Base-by-base conservation (phyloP, 2,329 filamentous ascomycete genomes). In the Ophiostoma perfectum region DNA sequence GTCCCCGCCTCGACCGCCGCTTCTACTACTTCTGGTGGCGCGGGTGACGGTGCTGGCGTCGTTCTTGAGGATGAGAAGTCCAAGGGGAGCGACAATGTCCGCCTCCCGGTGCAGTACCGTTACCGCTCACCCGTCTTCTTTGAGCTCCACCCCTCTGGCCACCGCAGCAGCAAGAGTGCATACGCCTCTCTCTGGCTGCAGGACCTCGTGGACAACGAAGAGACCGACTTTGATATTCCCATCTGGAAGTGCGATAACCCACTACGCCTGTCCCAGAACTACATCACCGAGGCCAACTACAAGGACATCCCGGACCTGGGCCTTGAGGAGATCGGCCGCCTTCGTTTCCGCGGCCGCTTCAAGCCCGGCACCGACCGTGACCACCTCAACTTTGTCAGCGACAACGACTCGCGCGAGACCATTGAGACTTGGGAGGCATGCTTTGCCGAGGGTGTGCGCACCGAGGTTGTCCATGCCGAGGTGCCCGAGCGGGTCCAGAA, bases 351-450 rank as follows among this genome's bases (percentile, higher is more conserved):
- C 1, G 91, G 87, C 11, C 85, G 88, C 12, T 98, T 98, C 81
- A 96, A 95, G 72, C 88, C 93, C 0, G 94, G 94, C 14, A 96
- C 92, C 65, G 93, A 97, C 76, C 87, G 91, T 67, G 90, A 92
- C 18, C 95, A 98, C 76, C 85, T 91, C 72, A 83, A 83, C 1
- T 97, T 97, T 73, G 88, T 97, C 36, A 86, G 88, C 64, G 91
- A 96, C 77, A 97, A 96, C 74, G 88, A 96, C 76, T 89, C 90
- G 1, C 89, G 94, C 44, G 95, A 98, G 81, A 97, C 93, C 0
- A 96, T 92, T 72, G 94, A 98, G 79, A 91, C 90, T 0, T 98
- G 93, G 92, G 93, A 97, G 77, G 91, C 93, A 0, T 97, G 94
- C 76, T 86, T 90, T 55, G 88, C 92, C 0, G 93, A 98, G 77